Base-by-base conservation (phyloP, 768 basidiomycete genomes). In the Sporobolomyces roseus region DNA sequence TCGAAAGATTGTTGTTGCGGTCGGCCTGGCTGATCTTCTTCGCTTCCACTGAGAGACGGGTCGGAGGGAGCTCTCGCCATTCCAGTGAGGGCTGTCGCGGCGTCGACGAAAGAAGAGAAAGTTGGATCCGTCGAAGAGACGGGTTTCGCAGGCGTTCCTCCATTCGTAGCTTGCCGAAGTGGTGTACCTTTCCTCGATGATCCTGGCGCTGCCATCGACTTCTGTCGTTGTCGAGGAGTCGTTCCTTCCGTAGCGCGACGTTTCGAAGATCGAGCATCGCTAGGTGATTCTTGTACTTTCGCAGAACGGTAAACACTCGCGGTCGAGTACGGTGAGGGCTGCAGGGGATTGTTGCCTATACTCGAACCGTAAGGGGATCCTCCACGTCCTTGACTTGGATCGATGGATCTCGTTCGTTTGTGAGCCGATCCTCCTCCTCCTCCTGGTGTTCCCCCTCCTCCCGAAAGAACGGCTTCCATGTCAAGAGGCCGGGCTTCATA, bases 21-120 rank as follows among this genome's bases (percentile, higher is more conserved):
- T 49, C 1, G 54, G 41, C 3, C 52, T 38, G n/a, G n/a, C n/a
- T n/a, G n/a, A n/a, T 53, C 71, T 25, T 68, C 71, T 38, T 61
- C 66, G 61, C 64, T 65, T 21, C 59, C 65, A 54, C 50, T 59
- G 13, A 27, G 4, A 9, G 29, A 46, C 13, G 71, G 61, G 23
- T 73, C 71, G 0, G 64, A 63, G 6, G 67, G 67, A 6, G 27
- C 55, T 5, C 64, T 30, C 13, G 67, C 65, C 66, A 73, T 66
- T 19, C 64, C 71, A 3, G 67, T 63, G 21, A 73, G 33, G 10
- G 65, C 68, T 6, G 60, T 38, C 16, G 71, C 71, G 36, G 71
- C 71, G 56, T 69, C 67, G 56, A 73, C 71, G n/a, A 73, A 73
- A 7, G 64, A 66, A 2, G 63, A 62, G 45, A 72, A 72, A n/a